Percentiles rank a stretch among this genome's conserved stretches.
Conservation (phyloP, 208 protist species). For the Leishmania arabica region DNA sequence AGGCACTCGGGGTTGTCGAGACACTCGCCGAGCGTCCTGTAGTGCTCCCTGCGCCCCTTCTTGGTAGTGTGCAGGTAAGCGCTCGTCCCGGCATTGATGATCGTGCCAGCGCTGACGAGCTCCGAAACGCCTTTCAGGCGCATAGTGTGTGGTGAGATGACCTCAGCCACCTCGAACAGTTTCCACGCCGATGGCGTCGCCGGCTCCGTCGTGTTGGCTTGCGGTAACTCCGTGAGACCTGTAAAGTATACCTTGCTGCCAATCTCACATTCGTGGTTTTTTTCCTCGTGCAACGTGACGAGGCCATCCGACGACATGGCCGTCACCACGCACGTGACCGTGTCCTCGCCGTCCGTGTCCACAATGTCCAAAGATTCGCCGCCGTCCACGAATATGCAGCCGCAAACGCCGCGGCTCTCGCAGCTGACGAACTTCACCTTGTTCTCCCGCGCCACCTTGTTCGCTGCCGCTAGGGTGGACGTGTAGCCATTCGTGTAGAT, state of each 20-base stretch:
- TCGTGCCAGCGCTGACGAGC: constrained; percentile 5
- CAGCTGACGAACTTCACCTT: constrained; percentile 80
- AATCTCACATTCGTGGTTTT: constrained; percentile 85
- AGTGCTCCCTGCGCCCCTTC: constrained; percentile 52
- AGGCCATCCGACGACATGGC: constrained; percentile 64
- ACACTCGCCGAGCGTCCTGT: constrained; percentile 59
- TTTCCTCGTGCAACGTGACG: constrained; percentile 88
- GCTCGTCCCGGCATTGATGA: constrained; percentile 51
- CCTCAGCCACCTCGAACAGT: constrained; percentile 73
- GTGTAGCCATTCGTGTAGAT: constrained; percentile 80
- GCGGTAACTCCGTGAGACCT: constrained; percentile 47
- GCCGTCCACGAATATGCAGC: constrained; percentile 86
- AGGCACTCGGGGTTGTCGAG: constrained; percentile 58
- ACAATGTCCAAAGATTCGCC: constrained; percentile 64
- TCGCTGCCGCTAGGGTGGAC: constrained; percentile 50
- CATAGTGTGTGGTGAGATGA: constrained; percentile 75
- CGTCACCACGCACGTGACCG: constrained; percentile 79
- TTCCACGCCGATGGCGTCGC: constrained; percentile 31
- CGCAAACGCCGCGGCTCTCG: constrained; percentile 80
- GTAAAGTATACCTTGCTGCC: constrained; percentile 87
- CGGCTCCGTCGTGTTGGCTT: constrained; percentile 46
- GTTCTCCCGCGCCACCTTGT: constrained; percentile 56
- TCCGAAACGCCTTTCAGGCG: constrained; percentile 50
- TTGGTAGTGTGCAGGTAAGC: constrained; percentile 94
- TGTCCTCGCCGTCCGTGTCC: constrained; percentile 89